Evolutionary conservation across 495 filamentous ascomycete genomes (phyloP).

Genomic region (Hyaloscypha variabilis): DNA sequence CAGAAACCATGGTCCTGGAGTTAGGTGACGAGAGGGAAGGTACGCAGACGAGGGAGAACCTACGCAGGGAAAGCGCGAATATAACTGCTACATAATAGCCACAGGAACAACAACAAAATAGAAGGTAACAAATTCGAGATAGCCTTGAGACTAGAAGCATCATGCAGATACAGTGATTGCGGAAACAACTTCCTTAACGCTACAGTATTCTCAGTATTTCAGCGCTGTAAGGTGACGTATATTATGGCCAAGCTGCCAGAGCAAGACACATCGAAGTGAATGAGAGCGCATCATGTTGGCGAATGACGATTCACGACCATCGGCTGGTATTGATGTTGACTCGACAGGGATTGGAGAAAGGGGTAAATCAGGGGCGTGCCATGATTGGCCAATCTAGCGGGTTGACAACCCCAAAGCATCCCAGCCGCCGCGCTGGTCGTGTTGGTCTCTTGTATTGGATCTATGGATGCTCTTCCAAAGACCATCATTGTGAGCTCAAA

Average conservation of each 20-base stretch:
- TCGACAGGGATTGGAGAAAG: neutral
- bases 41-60: neutral
- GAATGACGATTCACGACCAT: neutral
- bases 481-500: neutral
- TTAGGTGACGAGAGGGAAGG: neutral
- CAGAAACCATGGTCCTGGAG: neutral
- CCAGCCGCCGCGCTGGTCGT: neutral
- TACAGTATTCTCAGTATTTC: too few species aligned
- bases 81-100: neutral
- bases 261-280: neutral
- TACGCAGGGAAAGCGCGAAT: neutral
- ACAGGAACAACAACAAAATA: neutral
- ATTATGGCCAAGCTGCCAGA: too few species aligned
- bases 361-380: neutral
- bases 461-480: neutral
- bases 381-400: constrained; percentile 1
- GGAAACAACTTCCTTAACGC: neutral
- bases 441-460: neutral
- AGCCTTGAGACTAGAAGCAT: too few species aligned
- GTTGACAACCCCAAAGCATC: neutral
- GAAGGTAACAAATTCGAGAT: neutral
- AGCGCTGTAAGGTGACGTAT: too few species aligned
- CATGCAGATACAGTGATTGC: too few species aligned
- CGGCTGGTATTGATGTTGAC: neutral
- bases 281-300: neutral